These are phyloP conservation scores for Anaeromyces robustus DNA, from an alignment of 192 early-diverging fungal species.

Conservation along the genomic window DNA sequence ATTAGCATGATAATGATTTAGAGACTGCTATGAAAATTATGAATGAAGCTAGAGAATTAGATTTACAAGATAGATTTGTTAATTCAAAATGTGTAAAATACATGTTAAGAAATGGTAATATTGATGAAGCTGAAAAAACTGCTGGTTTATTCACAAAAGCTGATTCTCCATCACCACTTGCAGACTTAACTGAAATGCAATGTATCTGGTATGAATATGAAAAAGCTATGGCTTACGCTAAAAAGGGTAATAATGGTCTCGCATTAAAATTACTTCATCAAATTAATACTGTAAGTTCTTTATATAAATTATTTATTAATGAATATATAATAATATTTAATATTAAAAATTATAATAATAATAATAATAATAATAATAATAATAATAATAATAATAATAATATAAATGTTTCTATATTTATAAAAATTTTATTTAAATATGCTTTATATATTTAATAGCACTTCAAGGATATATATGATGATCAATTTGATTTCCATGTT, in stretches of 20 bases:
- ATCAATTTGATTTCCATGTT: conserved; percentile 92
- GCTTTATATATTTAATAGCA: conserved; percentile 21
- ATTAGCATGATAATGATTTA: conserved; percentile 61
- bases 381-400: too few relatives aligned
- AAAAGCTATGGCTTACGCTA: conserved; percentile 50
- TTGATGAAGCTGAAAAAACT: conserved; percentile 73
- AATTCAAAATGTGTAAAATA: conserved; percentile 91
- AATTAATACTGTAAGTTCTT: conserved; percentile 37
- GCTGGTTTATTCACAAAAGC: conserved; percentile 63
- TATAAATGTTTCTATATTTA: too few relatives aligned
- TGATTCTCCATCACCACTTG: conserved; percentile 46
- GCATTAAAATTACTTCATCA: conserved; percentile 82
- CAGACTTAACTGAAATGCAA: conserved; percentile 82
- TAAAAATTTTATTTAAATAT: too few relatives aligned
- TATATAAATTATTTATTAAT: background rate
- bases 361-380: too few relatives aligned
- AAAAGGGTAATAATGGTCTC: conserved; percentile 50
- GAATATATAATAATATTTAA: background rate
- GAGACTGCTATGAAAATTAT: conserved; percentile 54
- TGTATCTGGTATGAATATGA: conserved; percentile 79
- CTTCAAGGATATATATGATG: conserved; percentile 72
- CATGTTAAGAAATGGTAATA: conserved; percentile 64
- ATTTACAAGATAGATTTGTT: conserved; percentile 87
- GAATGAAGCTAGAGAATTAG: conserved; percentile 74
- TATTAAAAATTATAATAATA: too few relatives aligned